Percentiles rank a stretch among this genome's conserved stretches.
These are phyloP conservation scores for Podila epigama DNA, from an alignment of 192 early-diverging fungal genomes.

Conservation along the genomic window DNA sequence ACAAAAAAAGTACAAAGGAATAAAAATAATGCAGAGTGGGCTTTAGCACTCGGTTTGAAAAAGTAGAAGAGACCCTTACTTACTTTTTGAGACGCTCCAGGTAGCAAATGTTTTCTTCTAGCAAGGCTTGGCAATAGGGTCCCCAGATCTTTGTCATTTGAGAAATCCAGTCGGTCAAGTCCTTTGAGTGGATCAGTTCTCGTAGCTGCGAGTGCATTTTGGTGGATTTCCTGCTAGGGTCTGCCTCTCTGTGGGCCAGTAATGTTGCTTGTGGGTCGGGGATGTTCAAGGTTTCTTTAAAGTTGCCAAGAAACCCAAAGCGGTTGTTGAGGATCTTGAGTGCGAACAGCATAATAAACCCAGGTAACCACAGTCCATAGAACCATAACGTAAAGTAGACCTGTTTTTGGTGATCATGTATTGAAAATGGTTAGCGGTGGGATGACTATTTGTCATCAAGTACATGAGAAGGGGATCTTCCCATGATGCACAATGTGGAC, in stretches of 20 bases:
- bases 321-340: conserved; percentile 41
- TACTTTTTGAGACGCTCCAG: conserved; percentile 45
- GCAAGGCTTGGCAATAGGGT: conserved; percentile 30
- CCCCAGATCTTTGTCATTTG: conserved; percentile 47
- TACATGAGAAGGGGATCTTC: not conserved
- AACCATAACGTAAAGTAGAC: conserved; percentile 34
- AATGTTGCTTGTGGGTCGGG: not conserved
- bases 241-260: not conserved
- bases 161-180: conserved; percentile 41
- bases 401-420: conserved; percentile 15
- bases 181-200: conserved; percentile 43
- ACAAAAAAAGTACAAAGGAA: too few relatives aligned
- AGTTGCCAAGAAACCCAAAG: conserved; percentile 26
- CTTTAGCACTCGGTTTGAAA: too few relatives aligned
- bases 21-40: too few relatives aligned
- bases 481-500: too few relatives aligned
- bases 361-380: conserved; percentile 35
- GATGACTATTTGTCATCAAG: not conserved
- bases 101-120: conserved; percentile 35
- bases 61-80: too few relatives aligned
- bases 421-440: too few relatives aligned
- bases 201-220: conserved; percentile 34
- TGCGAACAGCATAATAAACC: conserved; percentile 17
- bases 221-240: not conserved
- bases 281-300: conserved; percentile 14